These are phyloP conservation scores for Megacollybia platyphylla DNA, from an alignment of 1,284 basidiomycete species.

Conservation along the genomic window DNA sequence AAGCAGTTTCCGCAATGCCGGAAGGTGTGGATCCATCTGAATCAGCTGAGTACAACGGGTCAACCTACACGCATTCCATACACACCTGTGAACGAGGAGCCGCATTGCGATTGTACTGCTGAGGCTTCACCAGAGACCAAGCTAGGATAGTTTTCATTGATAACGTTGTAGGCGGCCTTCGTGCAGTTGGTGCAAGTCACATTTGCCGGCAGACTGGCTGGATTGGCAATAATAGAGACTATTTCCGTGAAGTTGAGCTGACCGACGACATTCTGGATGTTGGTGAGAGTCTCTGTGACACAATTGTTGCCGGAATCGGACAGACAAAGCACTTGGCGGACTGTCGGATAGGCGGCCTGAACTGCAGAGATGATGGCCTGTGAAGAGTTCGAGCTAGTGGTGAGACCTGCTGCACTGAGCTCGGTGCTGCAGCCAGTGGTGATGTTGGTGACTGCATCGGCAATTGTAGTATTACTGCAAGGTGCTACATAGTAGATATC, in stretches of 20 bases:
- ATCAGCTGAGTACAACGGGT: background rate
- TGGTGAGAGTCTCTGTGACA: constrained; percentile 36
- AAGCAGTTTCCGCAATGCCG: constrained; percentile 20
- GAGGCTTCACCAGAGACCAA: constrained; percentile 16
- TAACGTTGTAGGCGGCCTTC: constrained; percentile 37
- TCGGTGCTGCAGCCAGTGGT: constrained; percentile 42
- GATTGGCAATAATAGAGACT: constrained; percentile 12
- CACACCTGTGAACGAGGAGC: constrained; percentile 37
- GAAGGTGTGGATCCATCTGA: constrained; percentile 24
- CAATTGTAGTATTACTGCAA: constrained; percentile 38
- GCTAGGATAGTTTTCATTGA: constrained; percentile 23
- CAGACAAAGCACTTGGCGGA: constrained; percentile 40
- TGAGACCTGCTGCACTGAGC: constrained; percentile 21
- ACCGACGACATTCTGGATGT: constrained; percentile 24
- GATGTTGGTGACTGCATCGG: constrained; percentile 28
- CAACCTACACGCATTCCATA: background rate
- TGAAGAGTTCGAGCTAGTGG: constrained; percentile 8
- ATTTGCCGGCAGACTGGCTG: constrained; percentile 21
- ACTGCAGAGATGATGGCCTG: constrained; percentile 21
- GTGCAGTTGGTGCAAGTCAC: constrained; percentile 42
- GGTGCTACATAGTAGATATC: background rate
- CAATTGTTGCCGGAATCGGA: constrained; percentile 42
- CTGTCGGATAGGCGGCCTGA: constrained; percentile 38
- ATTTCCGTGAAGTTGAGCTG: constrained; percentile 14
- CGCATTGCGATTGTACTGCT: constrained; percentile 29